Evolutionary conservation across 352 stramenopile genomes (phyloP).

Genomic region (Salisapilia sapeloensis): DNA sequence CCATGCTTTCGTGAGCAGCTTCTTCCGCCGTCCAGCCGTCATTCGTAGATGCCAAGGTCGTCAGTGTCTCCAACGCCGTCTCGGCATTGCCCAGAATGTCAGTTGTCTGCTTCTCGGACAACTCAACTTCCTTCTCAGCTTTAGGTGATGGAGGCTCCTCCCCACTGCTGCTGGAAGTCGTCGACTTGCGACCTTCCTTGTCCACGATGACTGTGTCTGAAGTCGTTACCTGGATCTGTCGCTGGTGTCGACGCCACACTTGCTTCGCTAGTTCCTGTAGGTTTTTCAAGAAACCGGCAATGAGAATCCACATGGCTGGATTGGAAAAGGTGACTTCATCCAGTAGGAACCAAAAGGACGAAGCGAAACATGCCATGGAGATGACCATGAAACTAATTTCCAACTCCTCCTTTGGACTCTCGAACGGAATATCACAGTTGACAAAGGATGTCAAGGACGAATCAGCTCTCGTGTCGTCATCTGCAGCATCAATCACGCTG

Average conservation of each 20-base stretch:
- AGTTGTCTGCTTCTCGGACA: conserved; percentile 20
- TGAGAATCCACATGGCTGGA: conserved; percentile 57
- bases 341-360: conserved; percentile 68
- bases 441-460: conserved; percentile 13
- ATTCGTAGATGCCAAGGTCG: conserved; percentile 23
- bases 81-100: conserved; percentile 28
- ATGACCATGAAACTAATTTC: conserved; percentile 33
- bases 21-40: conserved; percentile 47
- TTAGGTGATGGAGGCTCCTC: conserved; percentile 2
- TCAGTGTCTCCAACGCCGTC: conserved; percentile 29
- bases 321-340: conserved; percentile 57
- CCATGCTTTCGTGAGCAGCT: conserved; percentile 33
- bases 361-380: conserved; percentile 35
- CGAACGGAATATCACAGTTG: conserved; percentile 1
- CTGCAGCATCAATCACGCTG: conserved; percentile 40
- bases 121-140: conserved; percentile 16
- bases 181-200: conserved; percentile 1
- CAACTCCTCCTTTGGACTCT: conserved; percentile 5
- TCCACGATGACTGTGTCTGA: conserved; percentile 7
- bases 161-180: conserved; percentile 1
- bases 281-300: conserved; percentile 55
- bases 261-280: conserved; percentile 27
- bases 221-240: conserved; percentile 5
- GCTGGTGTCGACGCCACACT: conserved; percentile 11
- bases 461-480: conserved; percentile 7